Percentiles rank a stretch among this genome's conserved stretches.
phyloP scores from a whole-genome alignment of 108 stramenopile genomes.

The Cyclotella atomus region DNA sequence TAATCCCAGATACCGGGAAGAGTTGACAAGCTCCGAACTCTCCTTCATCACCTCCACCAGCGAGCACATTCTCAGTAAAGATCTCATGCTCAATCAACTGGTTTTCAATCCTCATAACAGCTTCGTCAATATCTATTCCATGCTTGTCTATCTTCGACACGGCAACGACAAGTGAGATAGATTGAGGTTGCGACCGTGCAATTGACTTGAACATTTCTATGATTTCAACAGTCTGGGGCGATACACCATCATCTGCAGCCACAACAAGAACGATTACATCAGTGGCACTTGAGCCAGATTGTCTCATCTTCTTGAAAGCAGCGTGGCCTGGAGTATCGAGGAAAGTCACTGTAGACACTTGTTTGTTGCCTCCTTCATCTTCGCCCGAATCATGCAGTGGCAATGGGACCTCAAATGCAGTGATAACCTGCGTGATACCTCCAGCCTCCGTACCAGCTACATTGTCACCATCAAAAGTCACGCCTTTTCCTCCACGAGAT shows the following conservation, averaged over 20 bases:
- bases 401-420: constrained; percentile 88
- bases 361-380: constrained; percentile 16
- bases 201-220: constrained; percentile 91
- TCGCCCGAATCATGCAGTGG: constrained; percentile 37
- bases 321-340: constrained; percentile 98
- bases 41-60: constrained; percentile 55
- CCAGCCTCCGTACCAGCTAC: constrained; percentile 96
- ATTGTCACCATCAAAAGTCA: constrained; percentile 37
- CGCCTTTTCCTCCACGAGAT: constrained; percentile 28
- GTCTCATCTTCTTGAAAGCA: constrained; percentile 93
- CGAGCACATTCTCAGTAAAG: constrained; percentile 62
- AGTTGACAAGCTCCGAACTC: constrained; percentile 89
- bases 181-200: constrained; percentile 63
- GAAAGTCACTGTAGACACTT: constrained; percentile 82
- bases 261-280: constrained; percentile 97
- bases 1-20: constrained; percentile 86
- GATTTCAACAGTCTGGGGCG: constrained; percentile 94
- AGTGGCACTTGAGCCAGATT: constrained; percentile 90
- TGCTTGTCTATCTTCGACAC: constrained; percentile 96
- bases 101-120: constrained; percentile 76
- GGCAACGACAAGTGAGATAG: constrained; percentile 90
- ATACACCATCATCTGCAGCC: constrained; percentile 96
- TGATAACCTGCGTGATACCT: constrained; percentile 97
- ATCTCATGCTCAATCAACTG: constrained; percentile 92
- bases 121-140: constrained; percentile 83